phyloP scores from a whole-genome alignment of 257 asterid species.

The Solanum virginianum region DNA sequence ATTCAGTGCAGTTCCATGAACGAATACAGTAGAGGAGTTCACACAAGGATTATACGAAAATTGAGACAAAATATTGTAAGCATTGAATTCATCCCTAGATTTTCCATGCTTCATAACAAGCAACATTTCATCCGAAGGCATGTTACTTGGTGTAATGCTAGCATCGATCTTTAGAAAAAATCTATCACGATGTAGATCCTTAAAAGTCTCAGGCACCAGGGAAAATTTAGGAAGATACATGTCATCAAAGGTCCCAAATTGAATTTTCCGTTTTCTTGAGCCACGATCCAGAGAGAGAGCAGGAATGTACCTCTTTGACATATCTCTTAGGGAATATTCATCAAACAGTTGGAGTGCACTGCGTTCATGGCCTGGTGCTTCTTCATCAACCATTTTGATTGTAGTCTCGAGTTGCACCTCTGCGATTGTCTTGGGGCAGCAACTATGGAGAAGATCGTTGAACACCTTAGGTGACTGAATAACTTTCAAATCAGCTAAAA shows the following conservation, averaged over 20 bases:
- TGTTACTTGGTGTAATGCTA: background rate
- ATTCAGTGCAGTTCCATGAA: background rate
- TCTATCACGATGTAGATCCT: background rate
- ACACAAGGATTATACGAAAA: background rate
- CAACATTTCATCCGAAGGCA: background rate
- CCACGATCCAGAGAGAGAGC: background rate
- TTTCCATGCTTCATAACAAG: background rate
- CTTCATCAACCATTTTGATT: background rate
- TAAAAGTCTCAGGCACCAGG: background rate
- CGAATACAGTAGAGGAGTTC: background rate
- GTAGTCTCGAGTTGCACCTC: background rate
- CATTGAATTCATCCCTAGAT: background rate
- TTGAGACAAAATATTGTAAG: background rate
- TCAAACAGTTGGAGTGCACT: too few relatives aligned
- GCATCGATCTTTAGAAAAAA: background rate
- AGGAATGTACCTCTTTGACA: background rate
- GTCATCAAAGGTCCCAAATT: background rate
- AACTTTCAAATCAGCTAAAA: background rate
- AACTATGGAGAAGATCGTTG: background rate
- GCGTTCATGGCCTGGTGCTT: background rate
- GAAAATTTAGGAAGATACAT: background rate
- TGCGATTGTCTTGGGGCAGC: background rate
- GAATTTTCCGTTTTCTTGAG: background rate
- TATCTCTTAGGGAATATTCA: background rate
- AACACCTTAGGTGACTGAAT: background rate